Percentiles rank a stretch among this genome's conserved stretches.
Evolutionary conservation across 139 green algal species (phyloP).

Genomic region (Tetradesmus obliquus): DNA sequence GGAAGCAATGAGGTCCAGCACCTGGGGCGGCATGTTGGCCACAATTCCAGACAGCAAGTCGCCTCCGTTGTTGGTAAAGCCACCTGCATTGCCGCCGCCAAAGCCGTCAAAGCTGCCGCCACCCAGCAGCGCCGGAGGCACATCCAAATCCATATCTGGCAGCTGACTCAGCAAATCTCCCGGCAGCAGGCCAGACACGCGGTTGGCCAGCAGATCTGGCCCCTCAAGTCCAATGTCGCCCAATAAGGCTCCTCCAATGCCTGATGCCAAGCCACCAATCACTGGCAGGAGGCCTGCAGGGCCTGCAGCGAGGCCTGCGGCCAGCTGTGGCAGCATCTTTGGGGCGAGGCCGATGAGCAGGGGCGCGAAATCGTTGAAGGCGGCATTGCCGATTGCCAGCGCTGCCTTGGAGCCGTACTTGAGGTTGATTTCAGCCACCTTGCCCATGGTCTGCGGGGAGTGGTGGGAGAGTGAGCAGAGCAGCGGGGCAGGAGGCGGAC

Average conservation of each 20-base stretch:
- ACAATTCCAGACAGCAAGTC: background rate
- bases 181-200: constrained; percentile 13
- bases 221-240: constrained; percentile 30
- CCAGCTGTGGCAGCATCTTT: background rate
- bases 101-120: background rate
- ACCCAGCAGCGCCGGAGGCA: background rate
- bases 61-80: background rate
- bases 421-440: constrained; percentile 11
- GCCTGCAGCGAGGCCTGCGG: background rate
- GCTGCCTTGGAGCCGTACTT: constrained; percentile 17
- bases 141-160: background rate
- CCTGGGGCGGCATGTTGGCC: constrained; percentile 1
- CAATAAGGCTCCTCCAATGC: constrained; percentile 16
- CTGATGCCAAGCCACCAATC: background rate
- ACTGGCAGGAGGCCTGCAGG: background rate
- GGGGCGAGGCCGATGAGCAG: background rate
- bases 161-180: constrained; percentile 9
- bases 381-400: constrained; percentile 2
- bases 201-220: constrained; percentile 20
- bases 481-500: background rate
- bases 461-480: background rate
- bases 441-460: background rate
- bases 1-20: background rate
- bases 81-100: background rate
- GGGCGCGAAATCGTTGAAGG: constrained; percentile 26